A percentile compares a stretch with the other conserved stretches of the same genome.
Evolutionary conservation across 2,329 filamentous ascomycete genomes (phyloP).

Genomic region (Pseudogymnoascus sp.): DNA sequence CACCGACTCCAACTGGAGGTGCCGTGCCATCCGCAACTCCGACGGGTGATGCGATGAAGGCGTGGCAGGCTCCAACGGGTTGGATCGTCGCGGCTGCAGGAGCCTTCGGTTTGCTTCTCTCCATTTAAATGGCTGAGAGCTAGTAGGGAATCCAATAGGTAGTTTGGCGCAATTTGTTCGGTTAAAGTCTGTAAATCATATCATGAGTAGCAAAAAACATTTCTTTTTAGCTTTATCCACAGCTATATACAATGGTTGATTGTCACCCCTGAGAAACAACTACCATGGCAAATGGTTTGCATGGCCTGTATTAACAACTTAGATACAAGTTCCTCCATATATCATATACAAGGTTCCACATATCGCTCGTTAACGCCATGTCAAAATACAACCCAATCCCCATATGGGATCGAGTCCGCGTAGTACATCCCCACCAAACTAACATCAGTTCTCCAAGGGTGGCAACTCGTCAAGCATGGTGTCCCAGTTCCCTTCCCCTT

Average conservation of each 20-base stretch:
- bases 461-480: slow-evolving; percentile 23
- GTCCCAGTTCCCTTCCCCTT: slow-evolving; percentile 28
- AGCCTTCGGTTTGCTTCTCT: not conserved
- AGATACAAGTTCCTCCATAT: not conserved
- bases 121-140: not conserved
- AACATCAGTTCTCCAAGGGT: slow-evolving; percentile 15
- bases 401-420: not conserved
- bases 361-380: not conserved
- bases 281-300: not conserved
- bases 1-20: slow-evolving; percentile 2
- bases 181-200: not conserved
- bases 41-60: not conserved
- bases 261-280: not conserved
- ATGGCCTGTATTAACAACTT: not conserved
- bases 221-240: not conserved
- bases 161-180: not conserved
- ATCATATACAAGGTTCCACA: not conserved
- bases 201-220: not conserved
- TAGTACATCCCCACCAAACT: not conserved
- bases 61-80: not conserved
- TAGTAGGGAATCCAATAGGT: not conserved
- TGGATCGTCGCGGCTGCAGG: slow-evolving; percentile 13
- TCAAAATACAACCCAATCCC: not conserved
- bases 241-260: not conserved
- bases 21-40: not conserved